Evolutionary conservation across 2,329 filamentous ascomycete species (phyloP).

Genomic region (Phaeosphaeriaceae sp.): DNA sequence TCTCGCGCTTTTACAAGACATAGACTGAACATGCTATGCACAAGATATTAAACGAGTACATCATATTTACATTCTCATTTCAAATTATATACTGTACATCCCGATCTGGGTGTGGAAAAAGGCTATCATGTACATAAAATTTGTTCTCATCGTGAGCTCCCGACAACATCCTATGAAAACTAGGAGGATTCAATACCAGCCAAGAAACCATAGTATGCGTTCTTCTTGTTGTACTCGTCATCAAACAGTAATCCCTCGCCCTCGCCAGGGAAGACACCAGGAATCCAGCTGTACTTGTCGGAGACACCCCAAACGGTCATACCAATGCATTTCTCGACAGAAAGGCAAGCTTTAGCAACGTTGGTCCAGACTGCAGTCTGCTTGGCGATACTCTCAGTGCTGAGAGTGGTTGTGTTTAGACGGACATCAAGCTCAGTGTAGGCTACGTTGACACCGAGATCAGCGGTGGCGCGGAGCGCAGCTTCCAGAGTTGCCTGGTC

Average conservation of each 20-base stretch:
- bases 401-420: conserved; percentile 55
- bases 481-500: conserved; percentile 54
- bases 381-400: conserved; percentile 47
- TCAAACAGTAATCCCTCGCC: conserved; percentile 47
- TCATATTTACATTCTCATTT: background rate
- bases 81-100: background rate
- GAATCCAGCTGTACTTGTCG: conserved; percentile 52
- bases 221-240: conserved; percentile 44
- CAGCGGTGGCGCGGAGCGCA: conserved; percentile 60
- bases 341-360: conserved; percentile 48
- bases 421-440: conserved; percentile 70
- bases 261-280: conserved; percentile 45
- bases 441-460: conserved; percentile 63
- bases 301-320: conserved; percentile 58
- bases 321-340: conserved; percentile 47
- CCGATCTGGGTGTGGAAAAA: background rate
- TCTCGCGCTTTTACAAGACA: background rate
- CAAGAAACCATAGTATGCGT: conserved; percentile 42
- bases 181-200: conserved; percentile 28
- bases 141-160: background rate
- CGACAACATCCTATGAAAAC: background rate
- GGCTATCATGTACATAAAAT: background rate
- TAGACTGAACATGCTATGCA: background rate
- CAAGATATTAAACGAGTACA: too few relatives aligned
- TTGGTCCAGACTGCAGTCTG: conserved; percentile 58